Evolutionary conservation across 2,329 filamentous ascomycete genomes (phyloP).

Genomic region (Fusarium guadeloupense): DNA sequence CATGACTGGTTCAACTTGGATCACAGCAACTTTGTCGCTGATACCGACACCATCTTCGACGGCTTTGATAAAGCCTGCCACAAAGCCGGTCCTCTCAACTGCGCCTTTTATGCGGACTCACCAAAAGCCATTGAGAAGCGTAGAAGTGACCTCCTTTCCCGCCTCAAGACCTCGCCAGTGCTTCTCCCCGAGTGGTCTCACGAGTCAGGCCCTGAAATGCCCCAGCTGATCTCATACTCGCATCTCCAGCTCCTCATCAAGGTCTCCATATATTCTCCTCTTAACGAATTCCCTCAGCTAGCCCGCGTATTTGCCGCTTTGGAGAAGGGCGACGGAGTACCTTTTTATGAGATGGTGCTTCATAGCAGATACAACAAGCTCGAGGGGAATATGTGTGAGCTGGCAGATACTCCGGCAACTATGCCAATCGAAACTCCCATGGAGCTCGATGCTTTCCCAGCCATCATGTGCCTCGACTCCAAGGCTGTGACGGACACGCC

Average conservation of each 20-base stretch:
- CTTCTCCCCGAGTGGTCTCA: constrained; percentile 48
- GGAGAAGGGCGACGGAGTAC: constrained; percentile 55
- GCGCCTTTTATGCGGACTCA: constrained; percentile 53
- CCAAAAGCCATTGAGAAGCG: constrained; percentile 52
- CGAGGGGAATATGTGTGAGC: constrained; percentile 33
- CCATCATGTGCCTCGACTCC: constrained; percentile 58
- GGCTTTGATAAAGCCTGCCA: constrained; percentile 65
- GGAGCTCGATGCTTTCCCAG: constrained; percentile 54
- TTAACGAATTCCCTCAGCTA: constrained; percentile 53
- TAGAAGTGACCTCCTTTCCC: constrained; percentile 52
- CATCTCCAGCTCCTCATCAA: constrained; percentile 56
- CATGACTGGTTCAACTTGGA: constrained; percentile 61
- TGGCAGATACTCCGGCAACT: constrained; percentile 43
- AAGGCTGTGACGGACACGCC: constrained; percentile 45
- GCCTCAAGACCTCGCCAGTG: constrained; percentile 55
- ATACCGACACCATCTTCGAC: constrained; percentile 63
- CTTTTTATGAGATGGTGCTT: constrained; percentile 52
- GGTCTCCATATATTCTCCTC: constrained; percentile 56
- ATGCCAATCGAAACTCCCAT: constrained; percentile 38
- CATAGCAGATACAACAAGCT: constrained; percentile 2
- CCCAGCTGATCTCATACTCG: constrained; percentile 61
- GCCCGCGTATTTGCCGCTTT: constrained; percentile 56
- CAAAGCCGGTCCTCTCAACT: constrained; percentile 58
- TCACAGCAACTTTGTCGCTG: constrained; percentile 59
- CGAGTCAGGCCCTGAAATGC: constrained; percentile 51